These are phyloP conservation scores for Cercospora zeae-maydis DNA, from an alignment of 2,329 filamentous ascomycete species.

Conservation along the genomic window DNA sequence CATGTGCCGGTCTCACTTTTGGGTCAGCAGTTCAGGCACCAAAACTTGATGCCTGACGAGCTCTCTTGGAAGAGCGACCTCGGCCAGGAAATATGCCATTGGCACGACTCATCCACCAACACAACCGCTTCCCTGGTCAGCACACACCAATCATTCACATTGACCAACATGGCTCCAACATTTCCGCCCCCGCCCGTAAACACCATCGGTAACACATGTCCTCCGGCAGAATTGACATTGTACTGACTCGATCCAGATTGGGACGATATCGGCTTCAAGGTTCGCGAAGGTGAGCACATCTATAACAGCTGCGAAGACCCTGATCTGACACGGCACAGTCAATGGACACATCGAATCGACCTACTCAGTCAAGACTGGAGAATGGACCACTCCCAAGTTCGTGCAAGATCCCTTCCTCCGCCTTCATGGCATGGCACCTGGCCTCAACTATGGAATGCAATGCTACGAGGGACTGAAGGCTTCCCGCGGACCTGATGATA, in stretches of 20 bases:
- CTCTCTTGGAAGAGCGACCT: slow-evolving; percentile 2
- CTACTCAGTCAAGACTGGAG: slow-evolving; percentile 68
- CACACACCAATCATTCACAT: not conserved
- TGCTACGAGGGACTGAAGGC: slow-evolving; percentile 98
- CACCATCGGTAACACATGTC: slow-evolving; percentile 59
- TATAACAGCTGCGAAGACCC: not conserved
- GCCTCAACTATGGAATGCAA: slow-evolving; percentile 94
- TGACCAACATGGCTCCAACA: slow-evolving; percentile 30
- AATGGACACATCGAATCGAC: slow-evolving; percentile 91
- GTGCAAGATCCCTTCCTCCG: slow-evolving; percentile 78
- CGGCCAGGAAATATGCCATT: slow-evolving; percentile 7
- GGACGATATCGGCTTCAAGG: slow-evolving; percentile 86
- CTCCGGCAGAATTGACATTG: not conserved
- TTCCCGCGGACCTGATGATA: slow-evolving; percentile 71
- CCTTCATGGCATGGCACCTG: slow-evolving; percentile 92
- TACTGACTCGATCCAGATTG: slow-evolving; percentile 60
- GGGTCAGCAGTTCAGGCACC: not conserved
- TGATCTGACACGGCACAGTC: slow-evolving; percentile 45
- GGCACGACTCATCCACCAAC: not conserved
- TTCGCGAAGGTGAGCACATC: slow-evolving; percentile 70
- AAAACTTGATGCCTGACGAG: not conserved
- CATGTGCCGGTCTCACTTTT: not conserved
- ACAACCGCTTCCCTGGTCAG: not conserved
- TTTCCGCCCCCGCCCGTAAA: slow-evolving; percentile 76
- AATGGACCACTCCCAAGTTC: slow-evolving; percentile 77